Evolutionary conservation across 2,329 filamentous ascomycete species (phyloP).

Genomic region (Cladosporium sp.): DNA sequence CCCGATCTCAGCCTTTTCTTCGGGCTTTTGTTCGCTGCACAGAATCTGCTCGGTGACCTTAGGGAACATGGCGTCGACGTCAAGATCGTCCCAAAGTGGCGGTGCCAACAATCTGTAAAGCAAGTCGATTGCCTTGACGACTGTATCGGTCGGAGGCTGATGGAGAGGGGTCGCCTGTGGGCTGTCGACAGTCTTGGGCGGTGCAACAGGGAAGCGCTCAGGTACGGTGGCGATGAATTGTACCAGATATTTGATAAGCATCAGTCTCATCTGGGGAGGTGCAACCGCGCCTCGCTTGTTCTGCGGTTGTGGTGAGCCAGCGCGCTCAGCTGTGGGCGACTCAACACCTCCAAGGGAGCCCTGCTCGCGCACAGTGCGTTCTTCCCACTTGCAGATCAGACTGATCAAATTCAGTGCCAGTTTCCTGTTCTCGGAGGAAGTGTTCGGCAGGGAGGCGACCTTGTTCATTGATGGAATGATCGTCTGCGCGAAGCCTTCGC

Average conservation of each 20-base stretch:
- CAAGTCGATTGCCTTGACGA: conserved; percentile 79
- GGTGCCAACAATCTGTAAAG: conserved; percentile 83
- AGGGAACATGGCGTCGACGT: conserved; percentile 79
- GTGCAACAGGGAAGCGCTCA: conserved; percentile 74
- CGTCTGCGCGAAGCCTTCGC: conserved; percentile 84
- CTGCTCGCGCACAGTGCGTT: conserved; percentile 70
- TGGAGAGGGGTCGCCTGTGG: conserved; percentile 44
- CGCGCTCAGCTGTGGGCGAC: conserved; percentile 25
- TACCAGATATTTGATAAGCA: conserved; percentile 92
- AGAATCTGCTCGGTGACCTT: conserved; percentile 87
- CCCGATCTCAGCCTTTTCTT: conserved; percentile 66
- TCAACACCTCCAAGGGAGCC: conserved; percentile 34
- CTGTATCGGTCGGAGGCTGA: conserved; percentile 68
- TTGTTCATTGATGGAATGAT: conserved; percentile 89
- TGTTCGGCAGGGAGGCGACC: conserved; percentile 77
- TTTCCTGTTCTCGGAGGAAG: conserved; percentile 88
- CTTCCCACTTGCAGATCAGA: conserved; percentile 90
- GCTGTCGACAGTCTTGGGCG: conserved; percentile 61
- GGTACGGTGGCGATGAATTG: conserved; percentile 90
- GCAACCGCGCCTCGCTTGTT: conserved; percentile 41
- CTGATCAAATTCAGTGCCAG: conserved; percentile 87
- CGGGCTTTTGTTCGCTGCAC: conserved; percentile 64
- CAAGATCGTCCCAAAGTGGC: conserved; percentile 86
- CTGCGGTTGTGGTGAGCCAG: conserved; percentile 16
- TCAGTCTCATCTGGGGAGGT: conserved; percentile 61